Base-by-base conservation (phyloP, 2,329 filamentous ascomycete genomes). In the Davidsoniella neocaledoniae region DNA sequence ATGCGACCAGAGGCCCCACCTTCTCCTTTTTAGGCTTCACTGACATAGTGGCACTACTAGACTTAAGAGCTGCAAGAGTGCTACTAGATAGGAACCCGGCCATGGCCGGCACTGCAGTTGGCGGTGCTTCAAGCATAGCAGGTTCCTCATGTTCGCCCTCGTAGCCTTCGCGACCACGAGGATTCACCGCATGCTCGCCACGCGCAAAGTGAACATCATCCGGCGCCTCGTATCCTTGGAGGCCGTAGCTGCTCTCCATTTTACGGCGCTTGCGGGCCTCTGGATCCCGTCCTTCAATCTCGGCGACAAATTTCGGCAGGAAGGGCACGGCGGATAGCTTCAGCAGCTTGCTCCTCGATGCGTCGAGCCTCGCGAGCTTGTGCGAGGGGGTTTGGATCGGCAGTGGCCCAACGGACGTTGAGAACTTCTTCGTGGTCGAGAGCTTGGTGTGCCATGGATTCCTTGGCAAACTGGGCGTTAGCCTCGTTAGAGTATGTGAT, bases 401-500 rank as follows among this genome's bases (percentile, higher is more conserved):
- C 83, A 0, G 91, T 98, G 40, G 91, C 91, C 91, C 91, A 98
- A 55, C 93, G 76, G 44, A 98, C 88, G 63, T 98, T 98, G 23
- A 98, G 68, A 19, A 95, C 81, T 66, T 98, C 91, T 55, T 79
- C 81, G 63, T 96, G 83, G 59, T 98, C 91, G 25, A 98, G 70
- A 1, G 79, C 78, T 66, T 98, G 91, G 61, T 95, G 86, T 4
- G 86, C 85, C 90, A 98, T 96, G 1, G 91, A 85, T 64, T 94
- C 87, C 61, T 90, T 90, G 3, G 87, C 87, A 58, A 94, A 94
- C 61, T 94, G 82, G 2, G 83, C 81, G 58, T 91, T 93, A 40
- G 84, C 81, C 61, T 94, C 85, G 61, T 94, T 94, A 21, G 77
- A 75, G 61, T 96, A 96, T 8, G 93, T 98, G 50, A 98, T 81